Conservation (phyloP, 2,329 filamentous ascomycete genomes). For the Aspergillus sp. region DNA sequence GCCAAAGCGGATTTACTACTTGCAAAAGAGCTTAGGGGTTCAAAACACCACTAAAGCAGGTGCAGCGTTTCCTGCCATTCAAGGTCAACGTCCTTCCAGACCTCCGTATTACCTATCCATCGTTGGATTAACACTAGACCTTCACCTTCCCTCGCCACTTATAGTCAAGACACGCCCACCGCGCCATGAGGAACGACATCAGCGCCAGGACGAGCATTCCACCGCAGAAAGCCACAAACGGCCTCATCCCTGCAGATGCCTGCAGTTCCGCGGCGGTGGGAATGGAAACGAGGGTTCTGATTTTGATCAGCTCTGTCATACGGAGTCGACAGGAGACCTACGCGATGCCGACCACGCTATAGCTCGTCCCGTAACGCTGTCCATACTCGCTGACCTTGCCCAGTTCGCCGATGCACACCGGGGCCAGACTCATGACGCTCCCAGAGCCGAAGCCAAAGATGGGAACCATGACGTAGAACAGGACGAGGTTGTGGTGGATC, state of each 20-base stretch:
- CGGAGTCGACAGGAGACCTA: constrained; percentile 9
- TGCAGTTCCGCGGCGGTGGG: constrained; percentile 43
- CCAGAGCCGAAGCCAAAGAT: constrained; percentile 42
- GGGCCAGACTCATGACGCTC: constrained; percentile 37
- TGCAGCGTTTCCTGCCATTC: no score
- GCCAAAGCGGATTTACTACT: no score
- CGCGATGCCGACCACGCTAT: constrained; percentile 41
- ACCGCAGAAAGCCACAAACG: constrained; percentile 39
- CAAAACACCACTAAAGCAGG: no score
- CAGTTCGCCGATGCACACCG: constrained; percentile 40
- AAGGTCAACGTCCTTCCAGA: no score
- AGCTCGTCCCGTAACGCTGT: constrained; percentile 40
- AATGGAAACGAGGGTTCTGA: constrained; percentile 37
- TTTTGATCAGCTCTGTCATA: neutral
- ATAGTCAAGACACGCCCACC: constrained; percentile 32
- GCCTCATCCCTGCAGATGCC: constrained; percentile 35
- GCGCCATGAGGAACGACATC: constrained; percentile 23
- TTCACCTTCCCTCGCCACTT: constrained; percentile 30
- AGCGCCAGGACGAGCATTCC: constrained; percentile 32
- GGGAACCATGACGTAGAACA: constrained; percentile 34
- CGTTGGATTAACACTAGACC: no score
- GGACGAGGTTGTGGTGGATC: constrained; percentile 22
- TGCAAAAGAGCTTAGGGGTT: no score
- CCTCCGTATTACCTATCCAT: no score
- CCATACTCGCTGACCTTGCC: constrained; percentile 41